Base-by-base conservation (phyloP, 2,329 filamentous ascomycete genomes). In the Cladorrhinum sp. region DNA sequence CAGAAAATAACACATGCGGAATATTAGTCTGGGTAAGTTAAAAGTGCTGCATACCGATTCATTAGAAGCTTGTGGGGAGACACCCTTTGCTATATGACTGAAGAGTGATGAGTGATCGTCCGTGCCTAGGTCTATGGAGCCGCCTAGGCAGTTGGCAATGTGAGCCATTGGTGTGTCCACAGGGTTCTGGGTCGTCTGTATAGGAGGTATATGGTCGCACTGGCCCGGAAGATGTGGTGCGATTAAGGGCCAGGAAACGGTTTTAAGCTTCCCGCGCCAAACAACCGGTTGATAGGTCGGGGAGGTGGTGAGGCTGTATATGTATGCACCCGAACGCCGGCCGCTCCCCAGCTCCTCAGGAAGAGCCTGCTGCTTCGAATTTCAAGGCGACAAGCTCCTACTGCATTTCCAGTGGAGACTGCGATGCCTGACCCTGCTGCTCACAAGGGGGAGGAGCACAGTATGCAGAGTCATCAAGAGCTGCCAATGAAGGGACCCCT, bases 121-220 rank as follows among this genome's bases (percentile, higher is more conserved):
- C 62, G 74, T 70, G 68, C 81, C 80, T 61, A 72, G 70, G 68
- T 80, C 78, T 66, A 81, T 75, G 39, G 53, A 55, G 26, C 53
- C 53, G 4, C 53, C 53, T 75, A 87, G 78, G 72, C 84, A 86
- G 68, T 76, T 81, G 72, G 81, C 82, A 73, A 87, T 86, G 73
- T 87, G 85, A 74, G 83, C 82, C 84, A 87, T 87, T 73, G 72
- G 65, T 24, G 58, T 55, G 65, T 67, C 68, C 64, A 62, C 65
- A 64, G 62, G 66, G 66, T 59, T 58, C 55, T 51, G 42, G 42
- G 16, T 46, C 42, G 57, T 58, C 39, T 62, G 65, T 67, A 69
- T 69, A 65, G 59, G 70, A 68, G 68, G 64, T 68, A 65, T 54
- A 68, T 64, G 59, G 62, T 59, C 57, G 62, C 62, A 68, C 68